Conservation (phyloP, 768 basidiomycete genomes). For the Lentinus brumalis region DNA sequence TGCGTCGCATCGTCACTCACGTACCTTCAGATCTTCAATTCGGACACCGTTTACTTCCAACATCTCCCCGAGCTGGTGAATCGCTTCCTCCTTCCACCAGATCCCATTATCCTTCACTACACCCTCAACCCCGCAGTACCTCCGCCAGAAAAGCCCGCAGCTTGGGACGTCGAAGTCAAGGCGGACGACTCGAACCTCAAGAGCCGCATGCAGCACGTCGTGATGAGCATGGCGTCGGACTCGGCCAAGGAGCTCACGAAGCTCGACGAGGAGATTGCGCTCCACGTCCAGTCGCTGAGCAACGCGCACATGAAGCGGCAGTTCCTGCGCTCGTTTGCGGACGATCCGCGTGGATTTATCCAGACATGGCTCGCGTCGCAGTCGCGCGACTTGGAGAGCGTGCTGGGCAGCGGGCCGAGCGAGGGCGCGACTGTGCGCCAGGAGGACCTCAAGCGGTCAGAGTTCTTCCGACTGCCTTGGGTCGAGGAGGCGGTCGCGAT, state of each 20-base stretch:
- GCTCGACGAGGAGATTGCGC: conserved; percentile 92
- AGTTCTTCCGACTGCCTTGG: conserved; percentile 92
- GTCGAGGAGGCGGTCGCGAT: conserved; percentile 86
- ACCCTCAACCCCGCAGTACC: conserved; percentile 60
- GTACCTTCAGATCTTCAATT: conserved; percentile 64
- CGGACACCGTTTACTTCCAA: conserved; percentile 72
- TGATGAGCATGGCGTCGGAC: conserved; percentile 70
- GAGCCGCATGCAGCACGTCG: conserved; percentile 67
- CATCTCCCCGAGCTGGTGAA: conserved; percentile 85
- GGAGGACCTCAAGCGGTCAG: conserved; percentile 85
- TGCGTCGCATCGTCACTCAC: not conserved
- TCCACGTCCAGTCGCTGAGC: conserved; percentile 80
- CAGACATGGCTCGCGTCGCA: conserved; percentile 92
- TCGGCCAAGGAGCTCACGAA: conserved; percentile 65
- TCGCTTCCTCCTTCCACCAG: conserved; percentile 72
- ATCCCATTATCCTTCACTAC: conserved; percentile 83
- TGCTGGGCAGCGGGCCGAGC: conserved; percentile 85
- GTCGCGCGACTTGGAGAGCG: conserved; percentile 84
- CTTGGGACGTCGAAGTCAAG: conserved; percentile 89
- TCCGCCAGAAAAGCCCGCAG: conserved; percentile 61
- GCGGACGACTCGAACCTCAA: conserved; percentile 80
- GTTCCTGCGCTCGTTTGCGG: conserved; percentile 81
- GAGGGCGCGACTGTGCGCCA: conserved; percentile 81
- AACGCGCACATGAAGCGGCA: conserved; percentile 86
- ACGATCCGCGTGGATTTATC: conserved; percentile 78